Conservation (phyloP, 2,329 filamentous ascomycete genomes). For the Paecilomyces fulvus region DNA sequence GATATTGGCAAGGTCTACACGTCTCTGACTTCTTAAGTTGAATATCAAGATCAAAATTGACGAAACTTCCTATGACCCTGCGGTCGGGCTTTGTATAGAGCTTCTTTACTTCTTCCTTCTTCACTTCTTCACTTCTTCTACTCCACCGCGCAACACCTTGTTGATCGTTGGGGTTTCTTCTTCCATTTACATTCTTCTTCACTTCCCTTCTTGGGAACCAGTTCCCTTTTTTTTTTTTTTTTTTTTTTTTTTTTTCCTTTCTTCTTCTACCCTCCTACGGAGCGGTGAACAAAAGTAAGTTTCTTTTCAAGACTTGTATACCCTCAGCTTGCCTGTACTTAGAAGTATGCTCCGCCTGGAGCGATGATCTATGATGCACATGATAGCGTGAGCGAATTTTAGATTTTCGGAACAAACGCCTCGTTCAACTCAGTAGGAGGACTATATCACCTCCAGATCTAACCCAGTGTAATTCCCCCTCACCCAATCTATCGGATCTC, state of each 20-base stretch:
- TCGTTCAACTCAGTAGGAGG: too few relatives aligned
- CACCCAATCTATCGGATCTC: too few relatives aligned
- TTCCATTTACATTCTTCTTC: not conserved
- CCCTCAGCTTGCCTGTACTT: not conserved
- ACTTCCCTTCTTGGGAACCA: not conserved
- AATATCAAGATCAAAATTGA: not conserved
- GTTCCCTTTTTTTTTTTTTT: not conserved
- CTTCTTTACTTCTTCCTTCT: not conserved
- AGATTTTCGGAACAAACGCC: not conserved
- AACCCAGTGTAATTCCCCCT: too few relatives aligned
- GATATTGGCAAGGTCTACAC: constrained; percentile 22
- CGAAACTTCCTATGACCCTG: not conserved
- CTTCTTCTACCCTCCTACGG: not conserved
- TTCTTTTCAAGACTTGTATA: not conserved
- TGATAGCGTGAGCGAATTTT: not conserved
- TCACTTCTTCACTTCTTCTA: not conserved
- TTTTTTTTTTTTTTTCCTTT: too few relatives aligned
- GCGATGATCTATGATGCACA: not conserved
- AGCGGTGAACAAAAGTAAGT: not conserved
- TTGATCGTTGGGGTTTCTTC: not conserved
- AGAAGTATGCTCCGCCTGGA: not conserved
- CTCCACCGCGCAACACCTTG: not conserved
- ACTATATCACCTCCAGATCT: too few relatives aligned
- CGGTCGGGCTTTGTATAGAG: not conserved
- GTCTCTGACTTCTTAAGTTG: not conserved